These are phyloP conservation scores for Talaromyces adpressus DNA, from an alignment of 495 filamentous ascomycete genomes.

Conservation along the genomic window DNA sequence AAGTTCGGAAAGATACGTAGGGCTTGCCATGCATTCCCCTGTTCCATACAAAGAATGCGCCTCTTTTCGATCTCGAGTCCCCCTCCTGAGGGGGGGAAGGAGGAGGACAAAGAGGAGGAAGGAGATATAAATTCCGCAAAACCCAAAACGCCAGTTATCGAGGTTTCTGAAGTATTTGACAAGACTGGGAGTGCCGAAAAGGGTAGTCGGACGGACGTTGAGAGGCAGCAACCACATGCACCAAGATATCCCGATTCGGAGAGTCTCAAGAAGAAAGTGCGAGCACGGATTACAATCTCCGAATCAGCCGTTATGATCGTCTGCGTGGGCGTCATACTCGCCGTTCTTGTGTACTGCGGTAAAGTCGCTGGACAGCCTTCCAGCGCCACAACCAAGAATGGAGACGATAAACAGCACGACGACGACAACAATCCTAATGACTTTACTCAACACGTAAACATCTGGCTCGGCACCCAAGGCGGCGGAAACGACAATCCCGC, in stretches of 20 bases:
- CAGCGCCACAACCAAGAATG: not conserved
- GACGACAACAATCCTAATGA: not conserved
- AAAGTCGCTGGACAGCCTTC: not conserved
- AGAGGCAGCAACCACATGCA: not conserved
- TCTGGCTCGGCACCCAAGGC: conserved; percentile 22
- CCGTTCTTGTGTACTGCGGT: not conserved
- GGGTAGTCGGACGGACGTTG: not conserved
- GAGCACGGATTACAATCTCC: not conserved
- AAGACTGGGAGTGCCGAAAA: not conserved
- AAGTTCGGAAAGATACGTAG: not conserved
- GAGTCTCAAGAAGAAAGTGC: not conserved
- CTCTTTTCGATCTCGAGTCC: not conserved
- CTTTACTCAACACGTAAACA: conserved; percentile 5
- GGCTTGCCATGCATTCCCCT: not conserved
- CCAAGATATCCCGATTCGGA: not conserved
- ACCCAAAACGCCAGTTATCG: not conserved
- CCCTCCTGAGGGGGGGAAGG: not conserved
- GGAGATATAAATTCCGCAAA: not conserved
- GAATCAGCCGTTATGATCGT: not conserved
- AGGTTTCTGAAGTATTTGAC: not conserved
- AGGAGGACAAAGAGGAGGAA: not conserved
- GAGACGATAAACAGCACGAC: not conserved
- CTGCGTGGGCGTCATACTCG: not conserved
- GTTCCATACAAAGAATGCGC: not conserved
- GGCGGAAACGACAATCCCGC: conserved; percentile 69